Evolutionary conservation across 352 stramenopile genomes (phyloP), one percentile per base, ranked within the genome.

Genomic region (Phytophthora multivora): DNA sequence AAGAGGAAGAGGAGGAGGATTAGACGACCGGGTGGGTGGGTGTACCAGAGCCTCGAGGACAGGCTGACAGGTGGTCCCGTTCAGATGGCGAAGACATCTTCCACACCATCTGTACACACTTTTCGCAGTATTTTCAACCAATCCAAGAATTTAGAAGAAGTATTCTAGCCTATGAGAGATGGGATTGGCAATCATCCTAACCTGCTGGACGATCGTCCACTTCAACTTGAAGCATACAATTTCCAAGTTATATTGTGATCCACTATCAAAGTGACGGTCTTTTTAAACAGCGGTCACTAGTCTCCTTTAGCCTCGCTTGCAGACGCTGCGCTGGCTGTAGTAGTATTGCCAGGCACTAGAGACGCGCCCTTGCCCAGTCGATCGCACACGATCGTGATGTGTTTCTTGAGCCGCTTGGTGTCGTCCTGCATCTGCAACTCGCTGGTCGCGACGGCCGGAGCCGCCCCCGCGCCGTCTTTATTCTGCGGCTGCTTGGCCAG

Each of bases 321-420:
- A 43, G 56, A 31, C 8, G 23, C 26, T 55, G 63, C 35, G 41
- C 28, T 51, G 16, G 50, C 8, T 43, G 38, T 39, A 6, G 5
- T 45, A 28, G 21, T 58, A 21, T 38, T 66, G n/a, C 65, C 52
- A 15, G 51, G 51, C 2, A 72, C 33, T 23, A 90, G 68, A 16
- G 66, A 75, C 10, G 83, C 85, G 15, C 90, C 90, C 59, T 96
- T 96, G 38, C 80, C 82, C 4, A 97, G 74, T 0, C 89, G 81
- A 56, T 97, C 90, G 53, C 84, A 96, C 7, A 97, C 76, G 51
- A 97, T 94, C 16, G 86, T 92, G 45, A 97, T 92, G 69, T 96
- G 86, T 48, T 97, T 97, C 66, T 94, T 92, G 43, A 97, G 82
- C 40, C 90, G 91, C 54, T 88, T 91, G 13, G 86, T 95, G 63